phyloP scores from a whole-genome alignment of 1,284 basidiomycete genomes.

The Phenoliferia sp. region DNA sequence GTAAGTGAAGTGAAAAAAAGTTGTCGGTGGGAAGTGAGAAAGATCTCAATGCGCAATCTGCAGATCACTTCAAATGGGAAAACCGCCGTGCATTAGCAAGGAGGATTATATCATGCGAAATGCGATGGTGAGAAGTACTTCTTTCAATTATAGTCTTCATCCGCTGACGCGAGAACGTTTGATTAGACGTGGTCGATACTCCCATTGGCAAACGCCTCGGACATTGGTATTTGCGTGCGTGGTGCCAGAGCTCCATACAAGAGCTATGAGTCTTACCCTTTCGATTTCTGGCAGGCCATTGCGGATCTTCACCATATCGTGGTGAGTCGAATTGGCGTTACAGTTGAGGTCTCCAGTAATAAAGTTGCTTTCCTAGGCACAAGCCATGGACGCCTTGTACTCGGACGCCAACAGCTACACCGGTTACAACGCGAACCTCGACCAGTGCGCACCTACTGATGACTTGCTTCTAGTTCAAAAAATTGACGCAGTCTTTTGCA shows the following conservation, averaged over 20 bases:
- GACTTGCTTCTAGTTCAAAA: too few species aligned
- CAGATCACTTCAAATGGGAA: conserved; percentile 44
- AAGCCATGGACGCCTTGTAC: conserved; percentile 44
- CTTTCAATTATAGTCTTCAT: too few species aligned
- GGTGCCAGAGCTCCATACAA: not conserved
- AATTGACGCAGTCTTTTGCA: too few species aligned
- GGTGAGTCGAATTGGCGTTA: too few species aligned
- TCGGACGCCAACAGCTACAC: conserved; percentile 44
- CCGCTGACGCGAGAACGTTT: too few species aligned
- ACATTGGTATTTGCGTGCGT: not conserved
- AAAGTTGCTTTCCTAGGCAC: not conserved
- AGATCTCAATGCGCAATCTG: conserved; percentile 41
- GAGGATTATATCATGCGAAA: conserved; percentile 44
- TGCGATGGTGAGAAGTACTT: conserved; percentile 22
- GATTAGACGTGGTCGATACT: not conserved
- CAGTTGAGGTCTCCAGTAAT: too few species aligned
- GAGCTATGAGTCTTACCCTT: not conserved
- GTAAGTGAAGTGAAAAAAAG: conserved; percentile 41
- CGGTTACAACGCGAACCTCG: conserved; percentile 43
- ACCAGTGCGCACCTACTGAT: conserved; percentile 34
- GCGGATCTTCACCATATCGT: not conserved
- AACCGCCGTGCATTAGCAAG: conserved; percentile 43
- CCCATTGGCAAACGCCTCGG: not conserved
- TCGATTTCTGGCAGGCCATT: not conserved
- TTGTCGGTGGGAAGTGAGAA: too few species aligned